Conservation (phyloP, 192 early-diverging fungal species). For the Podila epicladia region DNA sequence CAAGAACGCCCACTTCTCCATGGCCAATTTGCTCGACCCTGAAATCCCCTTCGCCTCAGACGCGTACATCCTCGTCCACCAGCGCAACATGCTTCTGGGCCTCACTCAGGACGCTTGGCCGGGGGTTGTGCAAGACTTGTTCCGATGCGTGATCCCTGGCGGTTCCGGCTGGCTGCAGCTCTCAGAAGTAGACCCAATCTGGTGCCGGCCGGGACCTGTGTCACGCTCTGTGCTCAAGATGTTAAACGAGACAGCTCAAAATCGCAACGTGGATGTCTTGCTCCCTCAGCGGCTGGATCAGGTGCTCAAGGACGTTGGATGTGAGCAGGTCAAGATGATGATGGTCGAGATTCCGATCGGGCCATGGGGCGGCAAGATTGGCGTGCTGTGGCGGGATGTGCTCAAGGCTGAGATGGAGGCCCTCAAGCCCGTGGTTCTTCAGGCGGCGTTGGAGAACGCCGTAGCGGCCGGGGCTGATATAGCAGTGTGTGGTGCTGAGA, state of each 20-base stretch:
- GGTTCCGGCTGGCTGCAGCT: conserved; percentile 40
- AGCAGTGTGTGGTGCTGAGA: conserved; percentile 45
- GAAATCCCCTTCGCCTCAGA: conserved; percentile 38
- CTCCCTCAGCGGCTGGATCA: conserved; percentile 35
- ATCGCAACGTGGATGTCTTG: conserved; percentile 40
- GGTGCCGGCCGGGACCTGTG: conserved; percentile 31
- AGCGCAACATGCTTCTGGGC: conserved; percentile 41
- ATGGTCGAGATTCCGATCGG: conserved; percentile 52
- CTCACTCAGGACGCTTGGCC: conserved; percentile 49
- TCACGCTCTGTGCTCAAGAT: conserved; percentile 40
- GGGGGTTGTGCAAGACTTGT: conserved; percentile 39
- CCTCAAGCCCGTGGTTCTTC: conserved; percentile 34
- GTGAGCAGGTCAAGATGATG: conserved; percentile 49
- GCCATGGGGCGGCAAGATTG: conserved; percentile 50
- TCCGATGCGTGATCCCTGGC: conserved; percentile 33
- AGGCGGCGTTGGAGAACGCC: conserved; percentile 33
- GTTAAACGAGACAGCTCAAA: conserved; percentile 48
- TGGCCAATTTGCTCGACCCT: conserved; percentile 45
- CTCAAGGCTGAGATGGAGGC: conserved; percentile 51
- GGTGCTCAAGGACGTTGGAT: conserved; percentile 31
- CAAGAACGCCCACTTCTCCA: conserved; percentile 44
- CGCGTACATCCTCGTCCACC: conserved; percentile 26
- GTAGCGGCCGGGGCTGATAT: conserved; percentile 35
- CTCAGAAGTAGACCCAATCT: conserved; percentile 46
- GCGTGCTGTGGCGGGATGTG: conserved; percentile 39